Conservation (phyloP, 768 basidiomycete genomes). For the Lenzites betulinus region DNA sequence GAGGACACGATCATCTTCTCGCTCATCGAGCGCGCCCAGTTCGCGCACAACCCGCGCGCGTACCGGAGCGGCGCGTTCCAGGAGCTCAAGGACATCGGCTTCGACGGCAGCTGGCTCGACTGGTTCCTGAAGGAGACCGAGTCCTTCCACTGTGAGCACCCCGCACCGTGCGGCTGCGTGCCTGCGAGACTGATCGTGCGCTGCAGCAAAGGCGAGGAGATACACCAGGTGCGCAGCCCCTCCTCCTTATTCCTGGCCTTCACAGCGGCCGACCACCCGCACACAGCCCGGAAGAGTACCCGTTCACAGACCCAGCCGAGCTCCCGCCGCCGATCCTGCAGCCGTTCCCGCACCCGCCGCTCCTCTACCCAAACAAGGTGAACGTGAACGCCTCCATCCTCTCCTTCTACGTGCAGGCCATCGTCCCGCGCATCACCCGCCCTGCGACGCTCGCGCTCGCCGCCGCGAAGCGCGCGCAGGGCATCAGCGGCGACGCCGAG, state of each 20-base stretch:
- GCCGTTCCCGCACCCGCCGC: slow-evolving; percentile 68
- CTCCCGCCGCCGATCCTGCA: slow-evolving; percentile 85
- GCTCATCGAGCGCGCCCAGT: slow-evolving; percentile 96
- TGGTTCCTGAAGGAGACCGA: slow-evolving; percentile 98
- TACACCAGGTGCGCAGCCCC: slow-evolving; percentile 75
- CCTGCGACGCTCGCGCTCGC: slow-evolving; percentile 69
- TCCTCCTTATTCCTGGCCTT: too few species aligned
- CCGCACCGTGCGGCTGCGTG: too few species aligned
- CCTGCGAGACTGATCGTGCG: background rate
- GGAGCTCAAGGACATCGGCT: slow-evolving; percentile 73
- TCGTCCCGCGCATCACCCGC: slow-evolving; percentile 87
- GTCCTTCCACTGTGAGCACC: slow-evolving; percentile 82
- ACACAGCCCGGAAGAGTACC: slow-evolving; percentile 93
- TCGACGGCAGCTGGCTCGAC: slow-evolving; percentile 89
- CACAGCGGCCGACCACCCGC: too few species aligned
- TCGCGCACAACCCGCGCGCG: slow-evolving; percentile 89
- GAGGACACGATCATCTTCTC: slow-evolving; percentile 99
- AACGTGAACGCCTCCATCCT: slow-evolving; percentile 89
- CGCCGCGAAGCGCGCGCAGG: slow-evolving; percentile 62
- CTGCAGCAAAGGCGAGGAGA: slow-evolving; percentile 87
- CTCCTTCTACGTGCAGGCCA: slow-evolving; percentile 83
- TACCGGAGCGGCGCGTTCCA: slow-evolving; percentile 80
- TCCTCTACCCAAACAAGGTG: slow-evolving; percentile 77
- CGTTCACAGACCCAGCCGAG: slow-evolving; percentile 69
- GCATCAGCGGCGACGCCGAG: slow-evolving; percentile 67